A percentile compares a stretch with the other conserved stretches of the same genome.
These are phyloP conservation scores for Teunomyces aglyptinius DNA, from an alignment of 805 yeast genomes.

Conservation along the genomic window DNA sequence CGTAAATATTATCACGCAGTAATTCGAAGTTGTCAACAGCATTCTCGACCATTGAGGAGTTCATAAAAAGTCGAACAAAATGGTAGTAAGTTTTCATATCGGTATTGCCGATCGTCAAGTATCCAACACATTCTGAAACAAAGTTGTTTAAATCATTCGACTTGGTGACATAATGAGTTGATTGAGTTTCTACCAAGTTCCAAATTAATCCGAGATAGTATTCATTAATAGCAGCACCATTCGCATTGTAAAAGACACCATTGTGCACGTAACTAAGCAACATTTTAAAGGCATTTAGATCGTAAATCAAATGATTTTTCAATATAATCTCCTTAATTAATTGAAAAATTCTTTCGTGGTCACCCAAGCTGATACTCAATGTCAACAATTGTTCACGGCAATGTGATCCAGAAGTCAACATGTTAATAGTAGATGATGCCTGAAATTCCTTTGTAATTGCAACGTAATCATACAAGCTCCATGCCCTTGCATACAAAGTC, in stretches of 20 bases:
- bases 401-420: slow-evolving; percentile 7
- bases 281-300: slow-evolving; percentile 28
- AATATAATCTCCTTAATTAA: slow-evolving; percentile 35
- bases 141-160: slow-evolving; percentile 25
- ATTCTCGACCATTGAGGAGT: slow-evolving; percentile 28
- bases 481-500: slow-evolving; percentile 16
- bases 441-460: slow-evolving; percentile 39
- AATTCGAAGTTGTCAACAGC: slow-evolving; percentile 26
- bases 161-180: slow-evolving; percentile 18
- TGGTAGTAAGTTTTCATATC: slow-evolving; percentile 8
- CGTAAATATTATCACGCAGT: slow-evolving; percentile 31
- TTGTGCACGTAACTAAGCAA: slow-evolving; percentile 27
- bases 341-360: slow-evolving; percentile 33
- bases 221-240: slow-evolving; percentile 17
- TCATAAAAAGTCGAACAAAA: slow-evolving; percentile 17
- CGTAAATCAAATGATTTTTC: slow-evolving; percentile 28
- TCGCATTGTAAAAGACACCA: slow-evolving; percentile 20
- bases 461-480: slow-evolving; percentile 33
- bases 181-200: slow-evolving; percentile 35
- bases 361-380: slow-evolving; percentile 31
- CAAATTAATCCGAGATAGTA: slow-evolving; percentile 32
- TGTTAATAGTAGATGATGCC: slow-evolving; percentile 5
- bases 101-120: slow-evolving; percentile 13
- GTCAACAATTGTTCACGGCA: slow-evolving; percentile 33
- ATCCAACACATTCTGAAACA: slow-evolving; percentile 28